Evolutionary conservation across 441 rosid genomes (phyloP).

Genomic region (Gossypium gossypioides): DNA sequence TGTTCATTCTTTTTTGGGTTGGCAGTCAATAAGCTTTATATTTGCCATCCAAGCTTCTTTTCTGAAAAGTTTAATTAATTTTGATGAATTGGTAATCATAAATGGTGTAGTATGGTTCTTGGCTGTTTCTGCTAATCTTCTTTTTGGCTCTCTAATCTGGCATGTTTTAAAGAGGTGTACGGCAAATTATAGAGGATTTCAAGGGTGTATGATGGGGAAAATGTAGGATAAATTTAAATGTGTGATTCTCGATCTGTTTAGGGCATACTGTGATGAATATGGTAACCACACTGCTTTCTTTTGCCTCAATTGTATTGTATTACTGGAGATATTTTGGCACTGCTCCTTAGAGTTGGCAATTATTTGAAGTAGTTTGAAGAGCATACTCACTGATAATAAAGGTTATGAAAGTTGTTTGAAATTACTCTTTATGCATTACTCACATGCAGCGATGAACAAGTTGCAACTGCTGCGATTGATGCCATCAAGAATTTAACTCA

Average conservation of each 20-base stretch:
- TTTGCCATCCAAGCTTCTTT: neutral
- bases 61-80: neutral
- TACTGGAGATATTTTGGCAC: neutral
- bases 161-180: neutral
- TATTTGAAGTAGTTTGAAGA: neutral
- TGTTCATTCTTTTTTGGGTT: neutral
- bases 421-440: neutral
- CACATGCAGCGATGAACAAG: conserved; percentile 53
- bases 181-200: neutral
- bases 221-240: neutral
- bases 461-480: conserved; percentile 60
- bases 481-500: conserved; percentile 54
- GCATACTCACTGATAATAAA: neutral
- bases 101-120: neutral
- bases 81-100: neutral
- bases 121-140: neutral
- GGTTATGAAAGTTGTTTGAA: neutral
- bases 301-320: neutral
- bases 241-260: neutral
- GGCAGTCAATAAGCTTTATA: neutral
- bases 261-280: neutral
- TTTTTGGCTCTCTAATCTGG: neutral
- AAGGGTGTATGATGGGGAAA: neutral
- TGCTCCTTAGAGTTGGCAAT: neutral
- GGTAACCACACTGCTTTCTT: neutral